Conservation (phyloP, 2,329 filamentous ascomycete genomes). For the Samsoniella hepiali region DNA sequence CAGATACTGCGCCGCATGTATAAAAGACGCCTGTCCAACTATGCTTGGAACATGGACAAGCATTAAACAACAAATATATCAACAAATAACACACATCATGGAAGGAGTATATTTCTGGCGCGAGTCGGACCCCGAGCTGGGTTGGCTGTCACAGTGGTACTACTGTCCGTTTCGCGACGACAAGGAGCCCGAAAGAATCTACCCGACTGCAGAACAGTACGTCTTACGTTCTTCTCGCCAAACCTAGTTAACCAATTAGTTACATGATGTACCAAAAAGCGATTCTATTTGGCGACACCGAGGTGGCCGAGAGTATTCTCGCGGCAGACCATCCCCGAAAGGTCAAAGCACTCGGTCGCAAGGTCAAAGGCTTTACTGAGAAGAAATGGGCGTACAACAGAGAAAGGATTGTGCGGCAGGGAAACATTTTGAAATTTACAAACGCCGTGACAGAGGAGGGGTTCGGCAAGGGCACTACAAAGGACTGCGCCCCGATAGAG, state of each 20-base stretch:
- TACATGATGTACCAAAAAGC: conserved; percentile 58
- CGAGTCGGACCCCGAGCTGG: conserved; percentile 44
- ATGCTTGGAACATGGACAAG: no score
- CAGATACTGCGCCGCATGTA: background rate
- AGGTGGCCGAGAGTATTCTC: conserved; percentile 48
- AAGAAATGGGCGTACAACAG: conserved; percentile 50
- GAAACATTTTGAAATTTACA: conserved; percentile 59
- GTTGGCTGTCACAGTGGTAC: conserved; percentile 65
- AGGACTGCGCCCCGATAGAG: conserved; percentile 28
- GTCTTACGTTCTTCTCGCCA: background rate
- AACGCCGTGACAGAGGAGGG: conserved; percentile 33
- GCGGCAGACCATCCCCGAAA: conserved; percentile 41
- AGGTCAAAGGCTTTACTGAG: conserved; percentile 51
- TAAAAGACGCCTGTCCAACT: no score
- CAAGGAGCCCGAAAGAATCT: conserved; percentile 34
- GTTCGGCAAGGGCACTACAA: conserved; percentile 24
- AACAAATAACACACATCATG: background rate
- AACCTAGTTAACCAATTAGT: conserved; percentile 25
- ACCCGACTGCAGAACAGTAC: conserved; percentile 52
- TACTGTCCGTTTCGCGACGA: conserved; percentile 45
- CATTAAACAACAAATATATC: background rate
- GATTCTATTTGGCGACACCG: conserved; percentile 44
- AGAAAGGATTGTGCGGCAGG: conserved; percentile 52
- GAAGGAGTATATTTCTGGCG: conserved; percentile 46
- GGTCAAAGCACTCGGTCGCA: conserved; percentile 54